These are phyloP conservation scores for Alternaria angustiovoidea DNA, from an alignment of 2,329 filamentous ascomycete genomes.

Conservation along the genomic window DNA sequence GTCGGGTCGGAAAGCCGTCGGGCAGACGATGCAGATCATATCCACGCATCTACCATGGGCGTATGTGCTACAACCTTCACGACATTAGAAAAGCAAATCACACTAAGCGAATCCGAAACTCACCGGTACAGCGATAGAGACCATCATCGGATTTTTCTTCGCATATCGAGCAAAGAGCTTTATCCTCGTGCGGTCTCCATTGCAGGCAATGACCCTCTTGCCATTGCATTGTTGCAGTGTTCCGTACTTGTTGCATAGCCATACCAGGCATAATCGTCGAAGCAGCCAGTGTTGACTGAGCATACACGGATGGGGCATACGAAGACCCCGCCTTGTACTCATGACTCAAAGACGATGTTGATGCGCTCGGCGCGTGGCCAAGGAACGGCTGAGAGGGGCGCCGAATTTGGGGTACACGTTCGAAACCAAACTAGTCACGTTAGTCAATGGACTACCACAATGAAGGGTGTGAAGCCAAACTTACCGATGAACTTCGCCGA, in stretches of 20 bases:
- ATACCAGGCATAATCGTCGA: slow-evolving; percentile 88
- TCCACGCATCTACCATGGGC: slow-evolving; percentile 67
- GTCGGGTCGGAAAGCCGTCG: slow-evolving; percentile 71
- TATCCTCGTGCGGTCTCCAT: slow-evolving; percentile 67
- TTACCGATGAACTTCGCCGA: slow-evolving; percentile 85
- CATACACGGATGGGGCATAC: slow-evolving; percentile 85
- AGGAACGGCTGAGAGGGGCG: slow-evolving; percentile 74
- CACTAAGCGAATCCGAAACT: slow-evolving; percentile 31
- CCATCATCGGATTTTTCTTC: slow-evolving; percentile 78
- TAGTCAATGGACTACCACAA: slow-evolving; percentile 34
- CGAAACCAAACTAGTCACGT: slow-evolving; percentile 71
- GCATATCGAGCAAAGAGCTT: slow-evolving; percentile 74
- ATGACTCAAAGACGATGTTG: slow-evolving; percentile 69
- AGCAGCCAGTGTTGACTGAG: slow-evolving; percentile 83
- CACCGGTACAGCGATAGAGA: slow-evolving; percentile 73
- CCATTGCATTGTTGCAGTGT: slow-evolving; percentile 83
- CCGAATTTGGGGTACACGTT: slow-evolving; percentile 71
- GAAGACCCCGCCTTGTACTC: slow-evolving; percentile 59
- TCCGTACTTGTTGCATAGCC: slow-evolving; percentile 78
- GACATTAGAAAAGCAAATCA: slow-evolving; percentile 30
- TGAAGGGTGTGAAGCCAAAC: slow-evolving; percentile 25
- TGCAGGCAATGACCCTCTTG: slow-evolving; percentile 85
- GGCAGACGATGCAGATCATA: slow-evolving; percentile 70
- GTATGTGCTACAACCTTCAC: slow-evolving; percentile 61
- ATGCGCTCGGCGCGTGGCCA: slow-evolving; percentile 67